Conservation (phyloP, 75 land plant genomes). For the Selaginella tamariscina region DNA sequence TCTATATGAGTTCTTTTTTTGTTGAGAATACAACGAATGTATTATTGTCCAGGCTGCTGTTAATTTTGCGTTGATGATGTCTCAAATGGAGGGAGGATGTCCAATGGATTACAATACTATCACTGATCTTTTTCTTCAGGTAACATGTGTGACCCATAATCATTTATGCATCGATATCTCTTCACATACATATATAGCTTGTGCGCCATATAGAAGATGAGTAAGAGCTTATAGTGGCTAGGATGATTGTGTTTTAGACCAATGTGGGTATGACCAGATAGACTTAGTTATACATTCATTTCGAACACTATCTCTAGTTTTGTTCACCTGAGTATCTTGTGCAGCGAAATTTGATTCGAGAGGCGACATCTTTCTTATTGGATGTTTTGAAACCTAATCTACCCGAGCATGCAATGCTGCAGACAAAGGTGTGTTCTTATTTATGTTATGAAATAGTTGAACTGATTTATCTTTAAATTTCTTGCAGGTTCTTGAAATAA, state of each 20-base stretch:
- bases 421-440: slow-evolving; percentile 55
- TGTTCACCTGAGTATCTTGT: not conserved
- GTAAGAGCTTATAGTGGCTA: too few relatives aligned
- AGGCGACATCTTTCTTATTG: slow-evolving; percentile 91
- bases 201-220: too few relatives aligned
- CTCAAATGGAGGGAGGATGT: slow-evolving; percentile 98
- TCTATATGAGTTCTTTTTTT: not conserved
- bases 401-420: slow-evolving; percentile 84
- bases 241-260: too few relatives aligned
- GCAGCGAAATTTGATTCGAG: slow-evolving; percentile 92
- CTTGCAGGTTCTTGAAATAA: slow-evolving; percentile 81
- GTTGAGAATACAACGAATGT: not conserved
- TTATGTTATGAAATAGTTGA: not conserved
- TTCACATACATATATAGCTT: too few relatives aligned
- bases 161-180: too few relatives aligned
- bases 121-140: slow-evolving; percentile 96
- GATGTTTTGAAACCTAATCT: slow-evolving; percentile 96
- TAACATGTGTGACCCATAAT: too few relatives aligned
- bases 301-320: too few relatives aligned
- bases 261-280: too few relatives aligned
- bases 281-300: too few relatives aligned
- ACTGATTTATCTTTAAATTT: not conserved
- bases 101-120: slow-evolving; percentile 94
- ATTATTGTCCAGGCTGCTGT: slow-evolving; percentile 69
- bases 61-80: slow-evolving; percentile 97